Evolutionary conservation across 208 protist genomes (phyloP).

Genomic region (Acanthamoeba lugdunensis): DNA sequence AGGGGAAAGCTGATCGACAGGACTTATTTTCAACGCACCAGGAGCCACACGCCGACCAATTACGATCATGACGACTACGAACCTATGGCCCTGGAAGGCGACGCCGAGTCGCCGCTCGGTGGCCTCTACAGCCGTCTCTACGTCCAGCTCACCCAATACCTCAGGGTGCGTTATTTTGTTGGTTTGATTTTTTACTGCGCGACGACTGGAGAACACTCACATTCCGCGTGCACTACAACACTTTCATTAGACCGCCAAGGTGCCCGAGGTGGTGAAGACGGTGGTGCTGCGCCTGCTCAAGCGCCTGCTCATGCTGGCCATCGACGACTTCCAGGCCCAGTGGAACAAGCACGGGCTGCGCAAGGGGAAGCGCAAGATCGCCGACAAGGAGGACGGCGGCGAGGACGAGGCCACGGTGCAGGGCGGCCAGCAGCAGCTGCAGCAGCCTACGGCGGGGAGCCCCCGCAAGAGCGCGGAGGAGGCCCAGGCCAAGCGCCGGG

Average conservation of each 20-base stretch:
- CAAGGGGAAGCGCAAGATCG: conserved; percentile 43
- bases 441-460: background rate
- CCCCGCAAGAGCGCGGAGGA: background rate
- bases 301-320: conserved; percentile 6
- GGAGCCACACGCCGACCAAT: background rate
- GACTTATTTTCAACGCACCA: background rate
- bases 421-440: background rate
- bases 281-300: conserved; percentile 49
- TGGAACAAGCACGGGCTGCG: conserved; percentile 1
- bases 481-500: background rate
- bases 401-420: background rate
- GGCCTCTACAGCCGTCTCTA: conserved; percentile 21
- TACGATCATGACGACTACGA: background rate
- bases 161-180: background rate
- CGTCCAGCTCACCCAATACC: conserved; percentile 22
- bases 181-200: background rate
- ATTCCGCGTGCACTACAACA: too few species aligned
- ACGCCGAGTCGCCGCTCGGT: background rate
- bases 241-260: background rate
- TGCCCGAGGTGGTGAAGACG: conserved; percentile 9
- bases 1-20: background rate
- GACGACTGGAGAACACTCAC: too few species aligned
- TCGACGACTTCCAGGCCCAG: background rate
- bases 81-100: background rate
- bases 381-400: background rate